Conservation (phyloP, 768 basidiomycete genomes). For the Basidioascus undulatus region DNA sequence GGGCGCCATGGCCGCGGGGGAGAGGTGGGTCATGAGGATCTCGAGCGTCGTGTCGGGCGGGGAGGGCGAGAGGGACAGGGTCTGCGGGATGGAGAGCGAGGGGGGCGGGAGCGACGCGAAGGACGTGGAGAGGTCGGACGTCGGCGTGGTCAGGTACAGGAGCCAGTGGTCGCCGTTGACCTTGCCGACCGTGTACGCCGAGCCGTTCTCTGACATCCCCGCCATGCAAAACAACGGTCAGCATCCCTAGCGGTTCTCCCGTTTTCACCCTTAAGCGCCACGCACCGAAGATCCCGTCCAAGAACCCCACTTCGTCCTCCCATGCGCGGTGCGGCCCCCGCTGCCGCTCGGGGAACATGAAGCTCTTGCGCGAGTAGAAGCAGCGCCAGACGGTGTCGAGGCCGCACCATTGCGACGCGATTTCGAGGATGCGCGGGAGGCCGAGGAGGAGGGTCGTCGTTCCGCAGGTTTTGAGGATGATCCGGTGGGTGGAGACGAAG, state of each 20-base stretch:
- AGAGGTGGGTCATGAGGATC: constrained; percentile 86
- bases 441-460: constrained; percentile 94
- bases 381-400: constrained; percentile 34
- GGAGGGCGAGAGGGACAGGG: constrained; percentile 6
- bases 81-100: constrained; percentile 4
- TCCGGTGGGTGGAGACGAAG: constrained; percentile 77
- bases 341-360: constrained; percentile 98
- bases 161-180: constrained; percentile 98
- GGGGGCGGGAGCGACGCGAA: constrained; percentile 3
- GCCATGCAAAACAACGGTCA: background rate
- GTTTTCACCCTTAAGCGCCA: background rate
- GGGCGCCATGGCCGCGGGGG: constrained; percentile 41
- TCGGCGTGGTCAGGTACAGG: constrained; percentile 62
- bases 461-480: constrained; percentile 97
- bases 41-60: constrained; percentile 78
- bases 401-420: constrained; percentile 32
- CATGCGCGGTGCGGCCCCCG: constrained; percentile 78
- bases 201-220: constrained; percentile 30
- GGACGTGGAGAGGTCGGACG: constrained; percentile 6
- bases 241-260: background rate
- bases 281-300: constrained; percentile 67
- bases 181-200: constrained; percentile 90
- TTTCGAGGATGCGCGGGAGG: constrained; percentile 78
- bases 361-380: constrained; percentile 95
- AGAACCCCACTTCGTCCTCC: constrained; percentile 72